These are phyloP conservation scores for Silene noctiflora DNA, from an alignment of 179 eudicot genomes.

Conservation along the genomic window DNA sequence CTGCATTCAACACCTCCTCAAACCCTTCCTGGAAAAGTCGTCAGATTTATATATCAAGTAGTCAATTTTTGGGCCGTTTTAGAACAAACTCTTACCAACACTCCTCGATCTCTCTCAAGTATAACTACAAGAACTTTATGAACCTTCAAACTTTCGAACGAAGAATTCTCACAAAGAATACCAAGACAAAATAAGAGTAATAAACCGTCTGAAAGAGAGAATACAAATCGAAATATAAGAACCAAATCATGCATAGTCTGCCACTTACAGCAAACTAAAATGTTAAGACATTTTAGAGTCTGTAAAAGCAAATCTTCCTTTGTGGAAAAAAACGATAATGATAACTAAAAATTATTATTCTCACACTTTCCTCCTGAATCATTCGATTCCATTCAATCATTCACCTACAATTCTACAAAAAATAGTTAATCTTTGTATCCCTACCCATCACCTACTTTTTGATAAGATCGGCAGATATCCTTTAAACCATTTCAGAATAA, in stretches of 20 bases:
- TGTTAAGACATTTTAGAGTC: neutral
- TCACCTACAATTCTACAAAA: neutral
- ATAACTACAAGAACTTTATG: too few relatives aligned
- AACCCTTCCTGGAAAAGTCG: neutral
- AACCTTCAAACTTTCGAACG: too few relatives aligned
- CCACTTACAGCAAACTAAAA: neutral
- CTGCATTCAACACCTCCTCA: neutral
- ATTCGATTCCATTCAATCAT: slow-evolving; percentile 12
- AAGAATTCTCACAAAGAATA: too few relatives aligned
- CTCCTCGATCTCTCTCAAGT: too few relatives aligned
- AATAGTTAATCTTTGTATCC: neutral
- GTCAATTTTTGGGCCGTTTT: neutral
- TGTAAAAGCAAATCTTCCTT: neutral
- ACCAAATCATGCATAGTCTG: neutral
- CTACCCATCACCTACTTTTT: neutral
- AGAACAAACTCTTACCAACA: neutral
- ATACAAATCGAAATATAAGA: neutral
- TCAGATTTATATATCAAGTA: neutral
- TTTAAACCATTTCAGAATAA: neutral
- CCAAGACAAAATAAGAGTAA: too few relatives aligned
- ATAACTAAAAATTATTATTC: too few relatives aligned
- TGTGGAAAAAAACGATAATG: neutral
- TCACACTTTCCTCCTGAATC: neutral
- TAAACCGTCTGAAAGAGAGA: neutral
- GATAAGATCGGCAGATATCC: neutral